Percentiles rank a stretch among this genome's conserved stretches.
Evolutionary conservation across 768 basidiomycete species (phyloP).

Genomic region (Psilocybe sp.): DNA sequence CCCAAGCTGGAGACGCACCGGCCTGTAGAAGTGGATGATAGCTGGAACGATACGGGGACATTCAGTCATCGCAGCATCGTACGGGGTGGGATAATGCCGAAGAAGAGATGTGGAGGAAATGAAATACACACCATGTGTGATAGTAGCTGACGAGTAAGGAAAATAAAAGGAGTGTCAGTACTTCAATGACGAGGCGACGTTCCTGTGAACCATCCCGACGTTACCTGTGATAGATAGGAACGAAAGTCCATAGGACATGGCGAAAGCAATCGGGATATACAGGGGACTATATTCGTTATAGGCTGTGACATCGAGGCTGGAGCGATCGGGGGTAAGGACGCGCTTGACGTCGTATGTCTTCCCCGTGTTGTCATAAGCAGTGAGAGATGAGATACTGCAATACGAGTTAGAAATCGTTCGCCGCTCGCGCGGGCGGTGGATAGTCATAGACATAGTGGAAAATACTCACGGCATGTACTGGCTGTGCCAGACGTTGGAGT

Average conservation of each 20-base stretch:
- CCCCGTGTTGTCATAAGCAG: conserved; percentile 62
- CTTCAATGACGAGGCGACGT: background rate
- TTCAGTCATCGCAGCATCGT: background rate
- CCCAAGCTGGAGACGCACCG: conserved; percentile 50
- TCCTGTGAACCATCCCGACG: background rate
- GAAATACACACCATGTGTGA: conserved; percentile 35
- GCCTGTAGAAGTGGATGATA: conserved; percentile 55
- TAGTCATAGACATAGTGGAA: no score
- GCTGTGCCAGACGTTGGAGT: conserved; percentile 53
- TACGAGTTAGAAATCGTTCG: background rate
- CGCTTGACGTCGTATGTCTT: conserved; percentile 37
- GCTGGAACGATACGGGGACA: conserved; percentile 22
- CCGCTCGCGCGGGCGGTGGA: background rate
- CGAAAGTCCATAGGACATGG: conserved; percentile 54
- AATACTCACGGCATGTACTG: conserved; percentile 59
- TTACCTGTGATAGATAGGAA: conserved; percentile 63
- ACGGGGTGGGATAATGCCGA: no score
- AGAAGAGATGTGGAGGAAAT: no score
- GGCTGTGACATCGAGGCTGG: conserved; percentile 37
- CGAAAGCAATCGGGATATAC: conserved; percentile 53
- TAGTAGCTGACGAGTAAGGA: conserved; percentile 32
- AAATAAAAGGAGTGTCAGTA: no score
- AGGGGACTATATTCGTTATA: conserved; percentile 48
- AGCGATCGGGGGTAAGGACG: conserved; percentile 37
- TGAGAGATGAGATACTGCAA: conserved; percentile 41